These are phyloP conservation scores for Microcos paniculata DNA, from an alignment of 345 rosid species.

Conservation along the genomic window DNA sequence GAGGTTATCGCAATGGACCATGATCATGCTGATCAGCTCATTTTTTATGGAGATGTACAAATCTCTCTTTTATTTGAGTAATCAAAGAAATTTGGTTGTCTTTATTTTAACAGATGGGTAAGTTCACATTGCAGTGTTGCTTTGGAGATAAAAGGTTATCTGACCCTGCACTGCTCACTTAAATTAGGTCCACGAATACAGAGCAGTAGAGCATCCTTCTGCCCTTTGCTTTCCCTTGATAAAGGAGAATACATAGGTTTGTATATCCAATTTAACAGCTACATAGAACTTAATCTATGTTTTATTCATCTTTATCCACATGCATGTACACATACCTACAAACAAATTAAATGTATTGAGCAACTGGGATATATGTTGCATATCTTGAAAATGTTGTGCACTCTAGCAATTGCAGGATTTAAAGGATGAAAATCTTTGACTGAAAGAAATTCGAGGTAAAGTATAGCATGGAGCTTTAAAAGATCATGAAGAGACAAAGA, in stretches of 20 bases:
- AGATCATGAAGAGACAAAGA: constrained; percentile 23
- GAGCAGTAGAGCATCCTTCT: constrained; percentile 74
- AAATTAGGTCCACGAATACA: constrained; percentile 72
- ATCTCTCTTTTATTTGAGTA: constrained; percentile 27
- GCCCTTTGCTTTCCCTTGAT: constrained; percentile 87
- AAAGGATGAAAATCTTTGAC: constrained; percentile 51
- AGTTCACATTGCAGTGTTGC: constrained; percentile 63
- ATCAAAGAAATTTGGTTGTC: background rate
- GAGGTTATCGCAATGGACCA: constrained; percentile 95
- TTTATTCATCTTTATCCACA: background rate
- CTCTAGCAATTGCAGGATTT: constrained; percentile 49
- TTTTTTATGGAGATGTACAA: constrained; percentile 93
- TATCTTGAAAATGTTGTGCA: background rate
- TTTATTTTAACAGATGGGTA: background rate
- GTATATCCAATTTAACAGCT: background rate
- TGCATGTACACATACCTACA: background rate
- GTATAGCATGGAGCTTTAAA: constrained; percentile 28
- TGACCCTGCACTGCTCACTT: constrained; percentile 82
- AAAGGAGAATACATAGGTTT: constrained; percentile 93
- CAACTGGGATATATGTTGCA: constrained; percentile 5
- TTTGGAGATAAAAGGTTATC: constrained; percentile 77
- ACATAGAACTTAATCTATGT: background rate
- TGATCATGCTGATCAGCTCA: constrained; percentile 91
- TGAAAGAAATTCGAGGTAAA: constrained; percentile 45
- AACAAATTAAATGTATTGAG: background rate